phyloP scores from a whole-genome alignment of 208 protist genomes.

The Leishmania lainsoni region DNA sequence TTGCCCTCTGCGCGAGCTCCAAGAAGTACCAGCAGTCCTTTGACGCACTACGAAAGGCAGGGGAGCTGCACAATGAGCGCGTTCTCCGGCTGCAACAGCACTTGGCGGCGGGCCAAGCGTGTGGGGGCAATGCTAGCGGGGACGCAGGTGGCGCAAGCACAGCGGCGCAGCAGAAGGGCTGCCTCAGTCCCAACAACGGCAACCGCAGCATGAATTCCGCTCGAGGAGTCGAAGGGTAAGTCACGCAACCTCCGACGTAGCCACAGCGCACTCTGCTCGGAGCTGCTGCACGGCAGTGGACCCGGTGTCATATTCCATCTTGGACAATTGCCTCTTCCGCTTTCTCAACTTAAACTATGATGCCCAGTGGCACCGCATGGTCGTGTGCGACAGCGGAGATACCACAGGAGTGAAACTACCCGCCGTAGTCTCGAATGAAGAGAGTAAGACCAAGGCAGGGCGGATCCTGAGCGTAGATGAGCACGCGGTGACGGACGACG shows the following conservation, averaged over 20 bases:
- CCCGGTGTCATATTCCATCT: background rate
- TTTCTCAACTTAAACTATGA: conserved; percentile 72
- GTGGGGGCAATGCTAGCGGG: background rate
- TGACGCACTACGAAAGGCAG: conserved; percentile 44
- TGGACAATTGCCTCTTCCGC: conserved; percentile 27
- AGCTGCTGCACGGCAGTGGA: background rate
- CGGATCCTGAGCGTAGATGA: conserved; percentile 1
- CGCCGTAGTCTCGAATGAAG: no score
- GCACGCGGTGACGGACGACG: background rate
- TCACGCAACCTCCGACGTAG: background rate
- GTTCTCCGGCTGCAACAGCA: conserved; percentile 9
- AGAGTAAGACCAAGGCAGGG: background rate
- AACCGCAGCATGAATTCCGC: background rate
- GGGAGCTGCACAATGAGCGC: conserved; percentile 36
- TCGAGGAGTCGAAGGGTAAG: background rate
- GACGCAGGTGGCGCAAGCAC: background rate
- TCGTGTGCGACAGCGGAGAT: conserved; percentile 22
- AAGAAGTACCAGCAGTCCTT: conserved; percentile 85
- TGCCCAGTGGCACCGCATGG: conserved; percentile 33
- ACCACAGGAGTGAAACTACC: conserved; percentile 7
- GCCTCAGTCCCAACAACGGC: background rate
- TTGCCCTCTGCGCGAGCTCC: conserved; percentile 69
- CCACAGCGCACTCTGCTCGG: background rate
- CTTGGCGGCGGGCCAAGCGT: background rate
- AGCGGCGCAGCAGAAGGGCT: background rate